Base-by-base conservation (phyloP, 1,284 basidiomycete species). In the Fistulinella cinereoalba region DNA sequence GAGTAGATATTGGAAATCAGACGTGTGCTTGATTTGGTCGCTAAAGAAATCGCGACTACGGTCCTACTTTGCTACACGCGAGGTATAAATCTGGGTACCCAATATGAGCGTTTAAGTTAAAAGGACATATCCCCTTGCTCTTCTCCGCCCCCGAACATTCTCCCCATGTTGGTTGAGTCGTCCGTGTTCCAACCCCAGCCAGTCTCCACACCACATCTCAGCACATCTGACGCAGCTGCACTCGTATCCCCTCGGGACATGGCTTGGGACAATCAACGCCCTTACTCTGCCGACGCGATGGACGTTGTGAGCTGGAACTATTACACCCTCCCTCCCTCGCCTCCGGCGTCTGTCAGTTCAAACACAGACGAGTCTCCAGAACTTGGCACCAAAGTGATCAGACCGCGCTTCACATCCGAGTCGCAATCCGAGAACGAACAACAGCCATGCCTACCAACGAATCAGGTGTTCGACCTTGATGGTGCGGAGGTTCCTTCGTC, bases 401-500 rank as follows among this genome's bases (percentile, higher is more conserved):
- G 71, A 61, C 72, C 73, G 51, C 72, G 72, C 55, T 65, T 68
- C 61, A 55, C 69, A 5, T 66, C 78, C n/a, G 78, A 79, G 54
- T 59, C 67, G 12, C 57, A 60, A 23, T 67, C 70, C 12, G 69
- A 75, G 12, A 58, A 62, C 38, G 73, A 77, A 46, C 74, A 72
- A 50, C 74, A 76, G 47, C 66, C 78, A 34, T 87, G 83, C 60
- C 64, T 86, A 18, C 75, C 84, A 29, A 86, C 84, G 11, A 77
- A 79, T 61, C 80, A 87, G 67, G 72, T 86, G 51, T 86, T 86
- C 65, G 82, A 85, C 65, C 73, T 83, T 49, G 70, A 76, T 37
- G 49, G 54, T 7, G 34, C 54, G 9, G 60, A 62, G 16, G 54
- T 55, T 5, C 64, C 62, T 27, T 63, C 68, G 18, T 69, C 70